Conservation (phyloP, 257 asterid species). For the Rubia yunnanensis region DNA sequence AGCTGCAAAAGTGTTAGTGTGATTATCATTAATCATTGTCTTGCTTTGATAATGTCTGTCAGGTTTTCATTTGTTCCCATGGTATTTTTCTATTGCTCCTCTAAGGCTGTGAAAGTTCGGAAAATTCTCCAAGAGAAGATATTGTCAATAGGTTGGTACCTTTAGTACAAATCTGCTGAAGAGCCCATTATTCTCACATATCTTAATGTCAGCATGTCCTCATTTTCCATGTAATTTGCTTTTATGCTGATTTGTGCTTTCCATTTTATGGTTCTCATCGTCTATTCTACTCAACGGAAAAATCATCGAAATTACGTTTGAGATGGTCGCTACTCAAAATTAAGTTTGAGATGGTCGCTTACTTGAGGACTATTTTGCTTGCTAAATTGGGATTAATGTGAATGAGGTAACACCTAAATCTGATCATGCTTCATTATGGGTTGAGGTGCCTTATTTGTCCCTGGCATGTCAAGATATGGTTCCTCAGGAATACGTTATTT, state of each 20-base stretch:
- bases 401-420: background rate
- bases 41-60: slow-evolving; percentile 15
- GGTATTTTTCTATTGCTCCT: slow-evolving; percentile 36
- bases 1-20: background rate
- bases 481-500: background rate
- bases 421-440: background rate
- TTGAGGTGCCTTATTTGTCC: background rate
- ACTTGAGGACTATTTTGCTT: background rate
- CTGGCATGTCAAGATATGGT: background rate
- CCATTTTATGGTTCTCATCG: background rate
- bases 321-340: too few relatives aligned
- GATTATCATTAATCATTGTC: background rate
- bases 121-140: slow-evolving; percentile 49
- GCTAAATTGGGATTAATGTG: background rate
- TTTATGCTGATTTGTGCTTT: background rate
- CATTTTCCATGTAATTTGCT: background rate
- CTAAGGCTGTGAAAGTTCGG: slow-evolving; percentile 29
- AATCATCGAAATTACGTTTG: background rate
- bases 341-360: too few relatives aligned
- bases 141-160: slow-evolving; percentile 56
- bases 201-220: background rate
- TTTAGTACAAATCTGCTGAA: slow-evolving; percentile 6
- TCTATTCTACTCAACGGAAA: background rate
- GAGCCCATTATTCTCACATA: background rate
- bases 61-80: slow-evolving; percentile 72